These are phyloP conservation scores for Alternaria solani DNA, from an alignment of 2,329 filamentous ascomycete species.

Conservation along the genomic window DNA sequence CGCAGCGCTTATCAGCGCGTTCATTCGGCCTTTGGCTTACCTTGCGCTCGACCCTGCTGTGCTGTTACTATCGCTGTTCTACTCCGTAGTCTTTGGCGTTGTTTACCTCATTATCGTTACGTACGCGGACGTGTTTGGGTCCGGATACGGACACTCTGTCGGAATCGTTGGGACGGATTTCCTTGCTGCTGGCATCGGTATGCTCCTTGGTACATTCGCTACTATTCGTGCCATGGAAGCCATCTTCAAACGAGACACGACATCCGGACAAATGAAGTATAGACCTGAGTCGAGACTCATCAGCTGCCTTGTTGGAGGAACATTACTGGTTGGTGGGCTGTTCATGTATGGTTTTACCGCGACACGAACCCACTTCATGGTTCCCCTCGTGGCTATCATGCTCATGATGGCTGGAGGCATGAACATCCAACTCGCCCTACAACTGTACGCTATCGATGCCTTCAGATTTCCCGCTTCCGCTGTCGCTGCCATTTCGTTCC, in stretches of 20 bases:
- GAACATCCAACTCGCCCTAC: slow-evolving; percentile 19
- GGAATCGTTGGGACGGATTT: slow-evolving; percentile 24
- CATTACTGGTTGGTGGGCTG: slow-evolving; percentile 13
- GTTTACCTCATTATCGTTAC: slow-evolving; percentile 25
- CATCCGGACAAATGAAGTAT: slow-evolving; percentile 11
- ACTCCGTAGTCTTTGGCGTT: slow-evolving; percentile 20
- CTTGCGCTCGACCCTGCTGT: slow-evolving; percentile 19
- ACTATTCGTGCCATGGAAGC: slow-evolving; percentile 24
- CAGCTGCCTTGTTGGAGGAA: slow-evolving; percentile 15
- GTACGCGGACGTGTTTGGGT: slow-evolving; percentile 18
- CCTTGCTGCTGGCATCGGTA: slow-evolving; percentile 20
- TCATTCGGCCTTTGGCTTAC: slow-evolving; percentile 12
- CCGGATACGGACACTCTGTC: slow-evolving; percentile 19
- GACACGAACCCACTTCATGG: slow-evolving; percentile 17
- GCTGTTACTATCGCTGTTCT: slow-evolving; percentile 15
- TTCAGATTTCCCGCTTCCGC: slow-evolving; percentile 24
- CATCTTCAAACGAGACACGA: slow-evolving; percentile 15
- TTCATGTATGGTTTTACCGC: slow-evolving; percentile 26
- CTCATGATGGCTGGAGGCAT: slow-evolving; percentile 15
- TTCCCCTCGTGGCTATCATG: slow-evolving; percentile 17
- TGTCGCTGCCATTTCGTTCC: slow-evolving; percentile 20
- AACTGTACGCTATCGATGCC: slow-evolving; percentile 20
- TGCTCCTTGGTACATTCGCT: slow-evolving; percentile 21
- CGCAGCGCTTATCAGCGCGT: slow-evolving; percentile 11
- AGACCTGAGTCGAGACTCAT: slow-evolving; percentile 21